These are phyloP conservation scores for Tricholoma terreum DNA, from an alignment of 768 basidiomycete species.

Conservation along the genomic window DNA sequence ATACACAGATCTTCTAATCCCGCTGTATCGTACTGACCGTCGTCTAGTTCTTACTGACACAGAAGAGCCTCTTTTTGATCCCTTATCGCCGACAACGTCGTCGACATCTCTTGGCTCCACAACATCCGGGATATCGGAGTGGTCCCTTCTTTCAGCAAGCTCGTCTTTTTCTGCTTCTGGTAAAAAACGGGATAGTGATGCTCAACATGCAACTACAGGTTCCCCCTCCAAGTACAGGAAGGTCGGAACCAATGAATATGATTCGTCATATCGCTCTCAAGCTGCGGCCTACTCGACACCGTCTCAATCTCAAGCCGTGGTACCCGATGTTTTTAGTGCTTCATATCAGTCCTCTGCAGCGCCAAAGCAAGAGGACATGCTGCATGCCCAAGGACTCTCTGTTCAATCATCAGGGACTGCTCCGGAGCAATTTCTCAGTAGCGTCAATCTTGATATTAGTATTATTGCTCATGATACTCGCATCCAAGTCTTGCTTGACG, in stretches of 20 bases:
- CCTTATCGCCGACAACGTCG: not conserved
- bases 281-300: not conserved
- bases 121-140: slow-evolving; percentile 7
- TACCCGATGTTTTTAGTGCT: slow-evolving; percentile 3
- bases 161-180: slow-evolving; percentile 2
- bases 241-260: not conserved
- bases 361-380: not conserved
- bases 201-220: not conserved
- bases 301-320: not conserved
- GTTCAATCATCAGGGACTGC: not conserved
- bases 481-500: slow-evolving; percentile 36
- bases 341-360: not conserved
- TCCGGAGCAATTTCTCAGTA: slow-evolving; percentile 6
- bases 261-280: not conserved
- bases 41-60: slow-evolving; percentile 15
- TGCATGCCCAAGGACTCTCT: not conserved
- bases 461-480: slow-evolving; percentile 36
- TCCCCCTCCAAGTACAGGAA: slow-evolving; percentile 16
- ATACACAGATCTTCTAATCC: not conserved
- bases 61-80: slow-evolving; percentile 6
- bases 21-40: not conserved
- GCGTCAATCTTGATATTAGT: slow-evolving; percentile 20
- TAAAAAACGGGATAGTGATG: slow-evolving; percentile 3
- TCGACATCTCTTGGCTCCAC: slow-evolving; percentile 3
- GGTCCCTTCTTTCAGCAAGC: slow-evolving; percentile 1